These are phyloP conservation scores for Alternaria novae-zelandiae DNA, from an alignment of 2,329 filamentous ascomycete species.

Conservation along the genomic window DNA sequence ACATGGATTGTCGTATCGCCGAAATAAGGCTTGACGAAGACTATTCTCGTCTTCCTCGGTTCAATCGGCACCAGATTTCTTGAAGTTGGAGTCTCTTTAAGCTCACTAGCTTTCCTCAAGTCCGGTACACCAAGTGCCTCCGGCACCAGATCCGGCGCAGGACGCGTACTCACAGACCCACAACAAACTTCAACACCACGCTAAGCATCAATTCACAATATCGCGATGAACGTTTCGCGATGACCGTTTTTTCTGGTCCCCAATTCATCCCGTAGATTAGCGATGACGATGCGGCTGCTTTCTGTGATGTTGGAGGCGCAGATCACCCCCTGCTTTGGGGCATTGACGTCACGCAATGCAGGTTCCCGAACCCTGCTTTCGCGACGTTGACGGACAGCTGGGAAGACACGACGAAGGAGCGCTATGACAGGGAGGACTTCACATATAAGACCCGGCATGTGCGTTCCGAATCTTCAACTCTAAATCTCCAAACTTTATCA, in stretches of 20 bases:
- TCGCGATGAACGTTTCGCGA: background rate
- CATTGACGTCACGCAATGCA: conserved; percentile 24
- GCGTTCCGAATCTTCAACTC: background rate
- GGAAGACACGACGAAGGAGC: background rate
- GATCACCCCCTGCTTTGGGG: conserved; percentile 11
- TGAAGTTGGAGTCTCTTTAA: conserved; percentile 19
- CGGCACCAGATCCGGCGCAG: conserved; percentile 1
- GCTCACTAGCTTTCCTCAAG: conserved; percentile 26
- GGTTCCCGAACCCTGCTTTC: conserved; percentile 13
- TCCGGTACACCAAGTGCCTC: conserved; percentile 16
- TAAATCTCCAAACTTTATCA: background rate
- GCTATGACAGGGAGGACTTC: background rate
- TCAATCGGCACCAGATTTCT: background rate
- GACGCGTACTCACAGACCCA: conserved; percentile 17
- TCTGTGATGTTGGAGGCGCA: conserved; percentile 2
- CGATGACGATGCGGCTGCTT: conserved; percentile 12
- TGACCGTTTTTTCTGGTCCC: background rate
- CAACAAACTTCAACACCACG: conserved; percentile 10
- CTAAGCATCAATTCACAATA: background rate
- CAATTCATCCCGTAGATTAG: background rate
- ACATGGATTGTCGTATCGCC: background rate
- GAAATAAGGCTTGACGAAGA: background rate
- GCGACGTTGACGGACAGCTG: background rate
- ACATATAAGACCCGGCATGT: conserved; percentile 3
- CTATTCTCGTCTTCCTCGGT: background rate